These are phyloP conservation scores for Ceraceosorus guamensis DNA, from an alignment of 1,284 basidiomycete species.

Conservation along the genomic window DNA sequence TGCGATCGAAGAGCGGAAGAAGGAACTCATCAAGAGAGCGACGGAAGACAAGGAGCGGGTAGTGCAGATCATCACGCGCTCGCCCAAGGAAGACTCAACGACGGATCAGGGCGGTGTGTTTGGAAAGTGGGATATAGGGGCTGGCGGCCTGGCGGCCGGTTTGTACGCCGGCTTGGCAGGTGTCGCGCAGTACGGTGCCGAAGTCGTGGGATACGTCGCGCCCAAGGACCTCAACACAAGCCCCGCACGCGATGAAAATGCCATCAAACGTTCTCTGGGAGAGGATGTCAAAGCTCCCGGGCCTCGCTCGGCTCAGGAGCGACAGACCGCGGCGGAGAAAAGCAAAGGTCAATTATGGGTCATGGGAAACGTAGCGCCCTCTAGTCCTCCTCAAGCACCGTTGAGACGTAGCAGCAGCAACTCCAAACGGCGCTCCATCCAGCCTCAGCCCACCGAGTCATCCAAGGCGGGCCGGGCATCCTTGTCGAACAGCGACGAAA, in stretches of 20 bases:
- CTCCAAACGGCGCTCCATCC: too few species aligned
- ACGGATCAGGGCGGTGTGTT: background rate
- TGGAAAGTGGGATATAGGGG: background rate
- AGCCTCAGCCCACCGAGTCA: too few species aligned
- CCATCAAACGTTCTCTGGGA: background rate
- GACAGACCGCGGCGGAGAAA: slow-evolving; percentile 3
- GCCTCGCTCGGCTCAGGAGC: background rate
- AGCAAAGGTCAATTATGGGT: slow-evolving; percentile 1
- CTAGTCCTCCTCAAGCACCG: background rate
- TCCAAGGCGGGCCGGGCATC: too few species aligned
- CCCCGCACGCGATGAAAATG: too few species aligned
- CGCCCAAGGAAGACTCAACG: background rate
- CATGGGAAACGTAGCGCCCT: slow-evolving; percentile 5
- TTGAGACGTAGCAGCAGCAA: too few species aligned
- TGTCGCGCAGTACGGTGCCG: background rate
- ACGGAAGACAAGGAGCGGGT: background rate
- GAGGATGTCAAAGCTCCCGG: background rate
- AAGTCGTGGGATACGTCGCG: background rate
- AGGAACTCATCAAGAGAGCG: background rate
- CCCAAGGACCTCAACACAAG: too few species aligned
- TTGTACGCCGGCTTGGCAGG: background rate
- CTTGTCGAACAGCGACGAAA: too few species aligned
- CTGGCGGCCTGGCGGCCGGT: background rate
- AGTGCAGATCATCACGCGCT: background rate
- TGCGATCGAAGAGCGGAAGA: background rate